These are phyloP conservation scores for Pleurotus pulmonarius DNA, from an alignment of 768 basidiomycete genomes.

Conservation along the genomic window DNA sequence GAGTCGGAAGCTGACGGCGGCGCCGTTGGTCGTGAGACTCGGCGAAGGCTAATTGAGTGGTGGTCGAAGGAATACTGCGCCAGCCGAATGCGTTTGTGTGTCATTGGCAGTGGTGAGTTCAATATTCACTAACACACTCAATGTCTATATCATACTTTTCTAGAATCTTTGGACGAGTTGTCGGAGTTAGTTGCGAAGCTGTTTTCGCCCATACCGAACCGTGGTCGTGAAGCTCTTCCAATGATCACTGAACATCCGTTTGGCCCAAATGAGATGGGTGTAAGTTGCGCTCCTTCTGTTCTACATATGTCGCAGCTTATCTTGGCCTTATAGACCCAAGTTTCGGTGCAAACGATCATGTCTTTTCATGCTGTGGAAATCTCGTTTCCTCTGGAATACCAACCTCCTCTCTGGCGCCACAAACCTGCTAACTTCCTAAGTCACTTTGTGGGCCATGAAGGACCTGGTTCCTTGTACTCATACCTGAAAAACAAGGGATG, in stretches of 20 bases:
- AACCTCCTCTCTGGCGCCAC: slow-evolving; percentile 69
- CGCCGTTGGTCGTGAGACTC: slow-evolving; percentile 72
- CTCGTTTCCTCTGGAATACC: slow-evolving; percentile 72
- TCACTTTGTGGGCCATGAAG: slow-evolving; percentile 90
- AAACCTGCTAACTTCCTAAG: slow-evolving; percentile 76
- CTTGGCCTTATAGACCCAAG: slow-evolving; percentile 53
- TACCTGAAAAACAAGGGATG: slow-evolving; percentile 89
- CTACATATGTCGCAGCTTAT: slow-evolving; percentile 15
- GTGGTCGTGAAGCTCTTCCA: slow-evolving; percentile 55
- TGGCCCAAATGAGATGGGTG: slow-evolving; percentile 67
- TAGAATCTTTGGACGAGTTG: slow-evolving; percentile 76
- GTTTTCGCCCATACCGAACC: slow-evolving; percentile 73
- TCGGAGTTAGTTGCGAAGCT: slow-evolving; percentile 55
- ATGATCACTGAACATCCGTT: slow-evolving; percentile 73
- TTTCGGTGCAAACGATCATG: slow-evolving; percentile 88
- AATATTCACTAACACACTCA: background rate
- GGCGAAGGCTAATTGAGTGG: slow-evolving; percentile 80
- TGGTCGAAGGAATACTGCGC: slow-evolving; percentile 82
- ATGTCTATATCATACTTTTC: background rate
- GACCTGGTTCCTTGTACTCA: slow-evolving; percentile 85
- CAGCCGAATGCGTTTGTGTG: slow-evolving; percentile 73
- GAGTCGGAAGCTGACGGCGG: slow-evolving; percentile 75
- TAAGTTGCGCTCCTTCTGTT: slow-evolving; percentile 31
- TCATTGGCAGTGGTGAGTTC: slow-evolving; percentile 70
- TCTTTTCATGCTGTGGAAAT: slow-evolving; percentile 81